Base-by-base conservation (phyloP, 176 grass and related monocot genomes). In the Triticum timopheevii region DNA sequence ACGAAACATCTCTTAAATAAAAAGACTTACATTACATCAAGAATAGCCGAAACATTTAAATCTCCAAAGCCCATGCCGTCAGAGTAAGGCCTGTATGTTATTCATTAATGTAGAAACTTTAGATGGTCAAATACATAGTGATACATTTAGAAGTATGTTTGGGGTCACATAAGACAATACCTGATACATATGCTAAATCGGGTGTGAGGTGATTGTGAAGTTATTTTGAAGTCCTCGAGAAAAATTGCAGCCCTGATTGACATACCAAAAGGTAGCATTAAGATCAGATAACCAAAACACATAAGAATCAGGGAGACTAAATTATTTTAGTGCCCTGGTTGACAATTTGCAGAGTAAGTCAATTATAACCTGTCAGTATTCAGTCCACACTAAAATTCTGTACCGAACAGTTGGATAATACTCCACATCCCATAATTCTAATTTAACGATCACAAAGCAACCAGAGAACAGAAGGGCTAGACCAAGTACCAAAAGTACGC, bases 201-300 rank as follows among this genome's bases (percentile, higher is more conserved):
- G 77, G 85, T 89, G 79, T 92, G 76, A 73, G 92, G 92, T 85
- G 71, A 84, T 86, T 95, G 88, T 80, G 88, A 91, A 73, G 85
- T 86, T 63, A 95, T 88, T 83, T 94, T 91, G 83, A 98, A 94
- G 78, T 98, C 93, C 35, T 93, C 96, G 71, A 87, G 84, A 64
- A 94, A 95, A 91, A 98, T 98, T 54, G 96, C 84, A 84, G 73
- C 67, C 82, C 96, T 98, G 4, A 64, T 85, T 44, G 67, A 79
- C 84, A 73, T 27, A 54, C 25, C 15, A 56, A 80, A 87, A 78
- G 70, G 61, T 76, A 20, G 10, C 33, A 67, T 70, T 80, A 70
- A 85, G 73, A 64, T 58, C 45, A 67, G 63, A 73, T 22, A 83
- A 54, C 38, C 12, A 84, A 34, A 69, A 24, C 10, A 6, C 23